Base-by-base conservation (phyloP, 1,284 basidiomycete species). In the Trichosporon asahii region DNA sequence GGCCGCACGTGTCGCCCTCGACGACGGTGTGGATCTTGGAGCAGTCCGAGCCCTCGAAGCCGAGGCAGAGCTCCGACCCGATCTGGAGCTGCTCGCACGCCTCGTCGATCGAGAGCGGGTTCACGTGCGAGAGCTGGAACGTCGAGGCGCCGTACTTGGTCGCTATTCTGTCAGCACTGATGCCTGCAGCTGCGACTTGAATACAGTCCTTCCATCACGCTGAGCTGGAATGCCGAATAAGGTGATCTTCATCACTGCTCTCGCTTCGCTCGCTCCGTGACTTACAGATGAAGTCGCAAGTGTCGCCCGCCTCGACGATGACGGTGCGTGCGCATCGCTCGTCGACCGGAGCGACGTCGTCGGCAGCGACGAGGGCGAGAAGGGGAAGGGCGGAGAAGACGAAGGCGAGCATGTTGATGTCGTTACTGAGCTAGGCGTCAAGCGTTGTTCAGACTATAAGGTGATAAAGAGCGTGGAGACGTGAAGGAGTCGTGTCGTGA, bases 81-180 rank as follows among this genome's bases (percentile, higher is more conserved):
- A 80, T 76, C 67, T 75, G 63, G 46, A 85, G 78, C 78, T 85
- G 83, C 71, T 82, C 78, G 74, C 84, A 85, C 66, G 76, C 76
- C 37, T 80, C 78, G 71, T 82, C 76, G 70, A 84, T 78, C 61
- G 73, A 70, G 57, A 77, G 77, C 66, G 80, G 78, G 79, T 84
- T 84, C 65, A 81, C 79, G 68, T 83, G 76, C 55, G 84, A 83
- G 71, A 85, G 79, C 75, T 85, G 84, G 78, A 82, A 85, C 23
- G 84, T 85, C 46, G 83, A 82, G 70, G 81, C 81, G 53, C 78
- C 78, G 77, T 82, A 82, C 72, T 78, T 74, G 70, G 75, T 74
- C 61, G 83, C 83, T 84, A 72, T 8, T 37, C n/a, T 31, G 46
- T 66, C 18, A 31, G 23, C 23, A 23, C 6, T 40, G 37, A 12